These are phyloP conservation scores for Blastobotrys serpentis DNA, from an alignment of 1,139 yeast species.

Conservation along the genomic window DNA sequence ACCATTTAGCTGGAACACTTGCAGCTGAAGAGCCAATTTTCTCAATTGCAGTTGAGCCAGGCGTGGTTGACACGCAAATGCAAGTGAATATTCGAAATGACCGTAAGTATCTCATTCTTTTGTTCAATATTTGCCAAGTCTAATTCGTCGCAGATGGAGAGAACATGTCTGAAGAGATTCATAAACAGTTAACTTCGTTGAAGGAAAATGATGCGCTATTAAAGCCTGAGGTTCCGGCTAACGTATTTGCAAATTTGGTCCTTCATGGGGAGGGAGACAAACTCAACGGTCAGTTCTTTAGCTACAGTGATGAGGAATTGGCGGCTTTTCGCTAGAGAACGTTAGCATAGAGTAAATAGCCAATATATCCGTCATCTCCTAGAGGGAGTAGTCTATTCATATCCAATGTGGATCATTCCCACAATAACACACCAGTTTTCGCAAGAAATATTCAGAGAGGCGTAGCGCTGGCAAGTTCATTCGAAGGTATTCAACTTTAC, in stretches of 20 bases:
- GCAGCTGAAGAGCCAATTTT: slow-evolving; percentile 66
- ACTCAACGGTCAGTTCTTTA: slow-evolving; percentile 61
- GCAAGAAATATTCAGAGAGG: no score
- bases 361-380: no score
- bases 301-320: slow-evolving; percentile 52
- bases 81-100: slow-evolving; percentile 69
- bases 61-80: slow-evolving; percentile 89
- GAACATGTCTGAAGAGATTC: slow-evolving; percentile 57
- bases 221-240: slow-evolving; percentile 68
- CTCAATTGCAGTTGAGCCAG: slow-evolving; percentile 81
- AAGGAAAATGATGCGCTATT: slow-evolving; percentile 56
- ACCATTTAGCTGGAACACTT: slow-evolving; percentile 65
- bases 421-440: no score
- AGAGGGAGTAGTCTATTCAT: no score
- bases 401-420: no score
- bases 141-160: slow-evolving; percentile 43
- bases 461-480: no score
- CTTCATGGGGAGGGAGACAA: slow-evolving; percentile 39
- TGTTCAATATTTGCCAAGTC: neutral
- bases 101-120: slow-evolving; percentile 25
- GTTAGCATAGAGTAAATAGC: no score
- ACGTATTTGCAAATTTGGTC: slow-evolving; percentile 66
- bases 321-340: no score
- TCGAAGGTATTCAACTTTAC: no score
- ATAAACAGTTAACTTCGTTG: slow-evolving; percentile 59